Evolutionary conservation across 768 basidiomycete genomes (phyloP), one percentile per base, ranked within the genome.

Genomic region (Termitomyces sp.): DNA sequence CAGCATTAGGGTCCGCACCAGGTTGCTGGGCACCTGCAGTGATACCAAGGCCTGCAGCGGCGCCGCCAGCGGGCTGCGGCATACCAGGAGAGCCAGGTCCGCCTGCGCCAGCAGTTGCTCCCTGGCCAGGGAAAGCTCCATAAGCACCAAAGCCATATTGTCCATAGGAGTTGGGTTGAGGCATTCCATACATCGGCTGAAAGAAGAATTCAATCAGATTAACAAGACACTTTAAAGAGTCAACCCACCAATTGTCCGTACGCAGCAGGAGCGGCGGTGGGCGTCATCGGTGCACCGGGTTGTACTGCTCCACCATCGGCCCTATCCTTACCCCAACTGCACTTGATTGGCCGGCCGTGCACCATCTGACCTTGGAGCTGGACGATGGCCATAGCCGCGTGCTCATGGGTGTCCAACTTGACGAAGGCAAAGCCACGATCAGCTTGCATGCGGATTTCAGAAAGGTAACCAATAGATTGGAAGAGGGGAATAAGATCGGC

Each of bases 341-440:
- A 96, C 75, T 98, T 98, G 79, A 98, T 93, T 8, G 95, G 94
- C 40, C 97, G 77, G 49, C 96, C 96, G 63, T 99, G 97, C 28
- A 99, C 92, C 81, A 94, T 91, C 76, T 94, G 92, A 54, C 96
- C 95, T 72, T 96, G 93, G 52, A 99, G 78, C 71, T 98, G 94
- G 60, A 96, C 90, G 67, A 99, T 99, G 40, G 96, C 96, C 86
- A 94, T 88, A 8, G 97, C 96, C 55, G 96, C 96, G 70, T 98
- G 94, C 70, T 98, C 94, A 71, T 98, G 96, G 52, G 94, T 94
- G 74, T 99, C 97, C 56, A 98, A 83, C 76, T 98, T 98, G 70
- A 99, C 94, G 68, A 98, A 98, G 2, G 97, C 96, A 71, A 98
- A 99, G 46, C 96, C 96, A 62, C 96, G 89, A 78, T 98, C 96